phyloP scores from a whole-genome alignment of 176 grass and related monocot genomes.

The Eleusine coracana region DNA sequence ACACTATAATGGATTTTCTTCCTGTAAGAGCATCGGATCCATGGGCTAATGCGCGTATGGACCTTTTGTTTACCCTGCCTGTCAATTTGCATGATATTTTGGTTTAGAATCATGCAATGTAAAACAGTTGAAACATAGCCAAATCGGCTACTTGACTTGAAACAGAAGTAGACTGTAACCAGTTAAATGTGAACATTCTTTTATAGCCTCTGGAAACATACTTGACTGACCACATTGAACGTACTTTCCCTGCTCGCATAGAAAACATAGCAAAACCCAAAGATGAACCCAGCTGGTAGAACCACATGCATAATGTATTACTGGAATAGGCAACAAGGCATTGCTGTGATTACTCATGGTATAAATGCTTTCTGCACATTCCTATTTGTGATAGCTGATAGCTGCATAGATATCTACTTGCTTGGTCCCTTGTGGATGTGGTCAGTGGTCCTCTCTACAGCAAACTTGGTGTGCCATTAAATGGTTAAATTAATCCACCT shows the following conservation, averaged over 20 bases:
- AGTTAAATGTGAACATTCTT: not conserved
- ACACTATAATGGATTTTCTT: not conserved
- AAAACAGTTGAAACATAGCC: not conserved
- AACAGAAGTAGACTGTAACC: slow-evolving; percentile 32
- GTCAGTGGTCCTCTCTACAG: slow-evolving; percentile 17
- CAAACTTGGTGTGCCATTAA: not conserved
- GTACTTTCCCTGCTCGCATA: slow-evolving; percentile 6
- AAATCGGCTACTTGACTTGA: slow-evolving; percentile 23
- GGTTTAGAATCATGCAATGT: not conserved
- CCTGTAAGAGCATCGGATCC: not conserved
- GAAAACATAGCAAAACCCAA: slow-evolving; percentile 7
- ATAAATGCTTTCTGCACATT: slow-evolving; percentile 15
- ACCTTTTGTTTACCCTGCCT: slow-evolving; percentile 11
- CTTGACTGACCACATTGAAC: slow-evolving; percentile 14
- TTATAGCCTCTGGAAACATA: slow-evolving; percentile 18
- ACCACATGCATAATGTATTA: slow-evolving; percentile 36
- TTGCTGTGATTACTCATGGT: slow-evolving; percentile 19
- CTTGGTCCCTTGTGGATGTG: not conserved
- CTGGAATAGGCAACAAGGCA: slow-evolving; percentile 34
- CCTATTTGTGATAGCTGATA: not conserved
- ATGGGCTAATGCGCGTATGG: not conserved
- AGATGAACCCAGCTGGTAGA: slow-evolving; percentile 15
- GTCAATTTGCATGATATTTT: not conserved
- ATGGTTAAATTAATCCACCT: not conserved
- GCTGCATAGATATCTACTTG: slow-evolving; percentile 21